Percentiles rank a stretch among this genome's conserved stretches.
These are phyloP conservation scores for Naegleria lovaniensis DNA, from an alignment of 208 protist species.

Conservation along the genomic window DNA sequence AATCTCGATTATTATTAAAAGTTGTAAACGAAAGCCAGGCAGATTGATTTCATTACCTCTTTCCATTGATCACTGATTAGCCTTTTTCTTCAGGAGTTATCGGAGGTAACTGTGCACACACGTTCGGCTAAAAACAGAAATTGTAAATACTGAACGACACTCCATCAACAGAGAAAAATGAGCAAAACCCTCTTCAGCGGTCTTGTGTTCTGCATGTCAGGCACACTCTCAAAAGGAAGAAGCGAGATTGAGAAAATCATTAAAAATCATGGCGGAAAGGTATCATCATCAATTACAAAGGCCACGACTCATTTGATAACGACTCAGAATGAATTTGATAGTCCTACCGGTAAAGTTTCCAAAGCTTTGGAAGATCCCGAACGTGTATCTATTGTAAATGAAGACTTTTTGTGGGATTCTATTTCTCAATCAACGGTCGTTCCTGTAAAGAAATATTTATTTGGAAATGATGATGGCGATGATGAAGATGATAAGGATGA, in stretches of 20 bases:
- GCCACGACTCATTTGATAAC: not conserved
- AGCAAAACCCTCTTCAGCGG: not conserved
- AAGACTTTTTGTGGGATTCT: not conserved
- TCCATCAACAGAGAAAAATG: not conserved
- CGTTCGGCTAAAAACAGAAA: too few relatives aligned
- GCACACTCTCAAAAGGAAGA: not conserved
- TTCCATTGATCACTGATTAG: too few relatives aligned
- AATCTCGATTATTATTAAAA: too few relatives aligned
- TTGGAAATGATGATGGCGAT: not conserved
- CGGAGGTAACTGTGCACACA: too few relatives aligned
- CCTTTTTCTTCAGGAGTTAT: too few relatives aligned
- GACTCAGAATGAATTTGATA: not conserved
- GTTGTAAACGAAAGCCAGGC: too few relatives aligned
- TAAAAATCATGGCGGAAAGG: not conserved
- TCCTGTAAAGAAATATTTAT: not conserved
- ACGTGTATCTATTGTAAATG: not conserved
- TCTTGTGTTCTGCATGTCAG: not conserved
- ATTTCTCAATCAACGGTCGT: not conserved
- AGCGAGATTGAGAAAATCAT: not conserved
- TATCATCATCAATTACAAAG: not conserved
- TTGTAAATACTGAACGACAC: too few relatives aligned
- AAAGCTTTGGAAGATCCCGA: not conserved
- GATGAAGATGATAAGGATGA: not conserved
- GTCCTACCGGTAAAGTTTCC: not conserved
- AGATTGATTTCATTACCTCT: too few relatives aligned